Conservation (phyloP, 2,329 filamentous ascomycete species). For the Herpotrichia juniperi region DNA sequence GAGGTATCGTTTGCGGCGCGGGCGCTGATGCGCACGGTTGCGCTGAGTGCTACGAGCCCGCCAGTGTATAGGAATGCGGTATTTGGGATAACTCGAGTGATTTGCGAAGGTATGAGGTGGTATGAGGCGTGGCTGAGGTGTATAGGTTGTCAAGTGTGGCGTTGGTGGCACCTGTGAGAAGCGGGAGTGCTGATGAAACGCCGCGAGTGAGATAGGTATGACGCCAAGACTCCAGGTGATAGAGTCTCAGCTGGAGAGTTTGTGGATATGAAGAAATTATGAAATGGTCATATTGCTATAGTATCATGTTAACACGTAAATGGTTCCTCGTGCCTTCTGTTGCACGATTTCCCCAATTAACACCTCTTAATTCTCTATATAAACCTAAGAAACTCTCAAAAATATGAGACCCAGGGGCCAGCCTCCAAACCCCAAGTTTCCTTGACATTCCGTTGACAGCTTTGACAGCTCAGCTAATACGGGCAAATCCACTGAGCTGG, state of each 20-base stretch:
- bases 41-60: not conserved
- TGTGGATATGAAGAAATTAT: too few species aligned
- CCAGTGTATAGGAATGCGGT: conserved; percentile 7
- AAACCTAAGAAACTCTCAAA: not conserved
- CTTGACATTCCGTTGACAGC: not conserved
- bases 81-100: not conserved
- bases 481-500: not conserved
- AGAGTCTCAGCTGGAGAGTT: conserved; percentile 1
- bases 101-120: not conserved
- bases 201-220: not conserved
- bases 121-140: not conserved
- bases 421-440: not conserved
- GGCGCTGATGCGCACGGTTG: conserved; percentile 13
- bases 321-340: not conserved
- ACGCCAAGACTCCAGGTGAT: conserved; percentile 1
- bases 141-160: conserved; percentile 4
- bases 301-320: not conserved
- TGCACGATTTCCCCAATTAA: not conserved
- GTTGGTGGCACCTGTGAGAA: conserved; percentile 1
- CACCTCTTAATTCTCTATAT: not conserved
- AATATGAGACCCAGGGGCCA: not conserved
- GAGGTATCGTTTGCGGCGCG: conserved; percentile 5
- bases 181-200: conserved; percentile 8
- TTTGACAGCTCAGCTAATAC: not conserved
- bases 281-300: too few species aligned